Conservation (phyloP, 805 yeast species). For the Saturnispora diversa region DNA sequence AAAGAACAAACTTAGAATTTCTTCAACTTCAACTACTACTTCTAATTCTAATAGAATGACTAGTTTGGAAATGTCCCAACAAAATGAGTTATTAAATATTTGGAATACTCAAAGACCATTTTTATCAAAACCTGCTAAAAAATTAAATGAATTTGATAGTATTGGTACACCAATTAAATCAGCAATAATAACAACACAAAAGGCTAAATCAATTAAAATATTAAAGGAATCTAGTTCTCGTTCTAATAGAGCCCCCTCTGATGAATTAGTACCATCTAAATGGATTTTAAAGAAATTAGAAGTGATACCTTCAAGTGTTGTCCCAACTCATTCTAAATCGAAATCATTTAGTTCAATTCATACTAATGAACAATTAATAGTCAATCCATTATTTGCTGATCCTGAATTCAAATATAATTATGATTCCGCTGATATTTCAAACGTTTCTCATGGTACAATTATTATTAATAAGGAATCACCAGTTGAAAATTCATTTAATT, state of each 20-base stretch:
- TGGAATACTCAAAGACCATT: constrained; percentile 30
- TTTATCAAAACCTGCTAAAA: constrained; percentile 15
- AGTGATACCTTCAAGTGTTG: constrained; percentile 14
- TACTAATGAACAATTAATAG: constrained; percentile 1
- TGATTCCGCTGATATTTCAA: neutral
- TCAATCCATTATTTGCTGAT: constrained; percentile 6
- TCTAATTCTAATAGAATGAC: constrained; percentile 6
- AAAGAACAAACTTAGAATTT: constrained; percentile 11
- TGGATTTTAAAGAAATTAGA: constrained; percentile 14
- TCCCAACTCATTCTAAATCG: constrained; percentile 1
- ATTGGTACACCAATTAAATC: constrained; percentile 22
- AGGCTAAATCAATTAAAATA: constrained; percentile 21
- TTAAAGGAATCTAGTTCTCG: constrained; percentile 8
- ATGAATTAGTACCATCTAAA: constrained; percentile 3
- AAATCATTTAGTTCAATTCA: constrained; percentile 1
- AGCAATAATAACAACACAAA: constrained; percentile 17
- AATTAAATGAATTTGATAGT: constrained; percentile 22
- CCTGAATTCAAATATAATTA: neutral
- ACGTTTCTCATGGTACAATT: constrained; percentile 4
- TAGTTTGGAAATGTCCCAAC: constrained; percentile 23
- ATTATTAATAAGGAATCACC: constrained; percentile 3
- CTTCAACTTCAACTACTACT: constrained; percentile 8
- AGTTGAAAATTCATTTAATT: too few relatives aligned
- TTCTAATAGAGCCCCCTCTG: constrained; percentile 5
- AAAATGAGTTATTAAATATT: constrained; percentile 25